Base-by-base conservation (phyloP, 768 basidiomycete genomes). In the Termitomyces sp. region DNA sequence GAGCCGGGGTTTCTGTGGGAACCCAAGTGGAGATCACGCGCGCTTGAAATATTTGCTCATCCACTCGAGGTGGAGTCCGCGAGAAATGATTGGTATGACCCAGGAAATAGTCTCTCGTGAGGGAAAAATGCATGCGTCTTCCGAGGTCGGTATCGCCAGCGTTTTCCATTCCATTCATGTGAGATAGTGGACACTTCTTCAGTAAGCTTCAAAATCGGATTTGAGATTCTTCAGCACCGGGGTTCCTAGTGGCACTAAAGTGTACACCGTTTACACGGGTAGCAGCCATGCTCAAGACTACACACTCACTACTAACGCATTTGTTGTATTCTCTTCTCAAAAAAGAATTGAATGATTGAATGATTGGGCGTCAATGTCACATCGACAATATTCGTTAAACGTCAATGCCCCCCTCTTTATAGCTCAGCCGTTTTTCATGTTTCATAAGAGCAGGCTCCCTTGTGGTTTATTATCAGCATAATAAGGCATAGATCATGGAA, bases 191-290 rank as follows among this genome's bases (percentile, higher is more conserved):
- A n/a, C n/a, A n/a, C n/a, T n/a, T n/a, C n/a, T n/a, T n/a, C n/a
- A n/a, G n/a, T n/a, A n/a, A n/a, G n/a, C n/a, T n/a, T n/a, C n/a
- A n/a, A n/a, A n/a, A n/a, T n/a, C n/a, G n/a, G n/a, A n/a, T n/a
- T n/a, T n/a, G n/a, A n/a, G n/a, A n/a, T 85, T 78, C 66, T 73
- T 77, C 30, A 81, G 79, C 59, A 74, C 76, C 56, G 72, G 69
- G 2, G 64, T 70, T 37, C 82, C 82, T n/a, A 83, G 78, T 63
- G 83, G 82, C 8, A 65, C 64, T 9, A 74, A 74, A 0, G 75
- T 73, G 5, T 73, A 66, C 59, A 57, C 68, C 8, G 75, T 79
- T 14, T 74, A 66, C 59, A 69, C 71, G 4, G 75, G 73, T 11
- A 61, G 65, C 30, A 65, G 63, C 45, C 67, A 70, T 49, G 46